Evolutionary conservation across 495 filamentous ascomycete species (phyloP).

Genomic region (Neurospora sp.): DNA sequence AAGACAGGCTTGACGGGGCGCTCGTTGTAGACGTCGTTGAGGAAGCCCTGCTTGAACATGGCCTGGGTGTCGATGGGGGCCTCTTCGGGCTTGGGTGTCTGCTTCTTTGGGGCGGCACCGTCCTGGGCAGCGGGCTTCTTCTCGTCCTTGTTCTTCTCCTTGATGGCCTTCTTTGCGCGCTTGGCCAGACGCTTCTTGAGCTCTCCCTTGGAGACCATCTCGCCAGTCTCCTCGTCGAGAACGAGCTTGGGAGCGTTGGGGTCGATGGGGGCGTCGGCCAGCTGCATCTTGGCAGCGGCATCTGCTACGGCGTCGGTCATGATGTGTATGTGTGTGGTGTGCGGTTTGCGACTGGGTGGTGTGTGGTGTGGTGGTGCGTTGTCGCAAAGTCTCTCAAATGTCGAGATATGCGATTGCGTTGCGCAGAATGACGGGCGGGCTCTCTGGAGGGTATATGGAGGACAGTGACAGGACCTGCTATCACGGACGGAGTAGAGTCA

Average conservation of each 20-base stretch:
- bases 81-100: constrained; percentile 34
- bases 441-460: not conserved
- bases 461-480: not conserved
- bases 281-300: constrained; percentile 45
- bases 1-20: constrained; percentile 53
- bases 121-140: constrained; percentile 10
- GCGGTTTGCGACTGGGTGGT: not conserved
- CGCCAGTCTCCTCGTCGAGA: constrained; percentile 55
- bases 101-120: constrained; percentile 28
- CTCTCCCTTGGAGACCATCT: constrained; percentile 56
- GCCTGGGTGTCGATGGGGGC: constrained; percentile 50
- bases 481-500: not conserved
- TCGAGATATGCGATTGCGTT: not conserved
- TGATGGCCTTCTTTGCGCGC: constrained; percentile 48
- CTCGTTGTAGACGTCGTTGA: constrained; percentile 70
- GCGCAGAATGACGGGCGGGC: not conserved
- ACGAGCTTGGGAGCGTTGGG: constrained; percentile 43
- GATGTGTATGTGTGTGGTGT: not conserved
- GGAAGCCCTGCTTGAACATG: constrained; percentile 81
- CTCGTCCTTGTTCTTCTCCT: constrained; percentile 34
- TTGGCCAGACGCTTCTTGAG: constrained; percentile 56
- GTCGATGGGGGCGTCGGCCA: constrained; percentile 46
- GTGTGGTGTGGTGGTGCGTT: not conserved
- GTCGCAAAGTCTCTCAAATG: not conserved
- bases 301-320: constrained; percentile 51